A percentile compares a stretch with the other conserved stretches of the same genome.
Evolutionary conservation across 176 grass and related monocot species (phyloP).

Genomic region (Bonia amplexicaulis): DNA sequence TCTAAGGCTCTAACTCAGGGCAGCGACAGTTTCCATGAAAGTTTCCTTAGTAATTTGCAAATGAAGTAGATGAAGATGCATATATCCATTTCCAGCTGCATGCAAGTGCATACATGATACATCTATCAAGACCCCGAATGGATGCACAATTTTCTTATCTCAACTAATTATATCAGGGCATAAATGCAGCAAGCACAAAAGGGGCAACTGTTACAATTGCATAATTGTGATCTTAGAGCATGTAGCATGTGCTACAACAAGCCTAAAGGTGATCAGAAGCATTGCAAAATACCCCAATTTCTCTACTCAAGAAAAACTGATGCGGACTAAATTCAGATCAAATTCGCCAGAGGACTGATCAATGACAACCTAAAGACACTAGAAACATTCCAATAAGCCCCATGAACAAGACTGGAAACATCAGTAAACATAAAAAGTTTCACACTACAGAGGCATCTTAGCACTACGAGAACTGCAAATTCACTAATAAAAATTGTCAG

Average conservation of each 20-base stretch:
- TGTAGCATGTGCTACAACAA: constrained; percentile 8
- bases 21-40: not conserved
- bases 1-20: not conserved
- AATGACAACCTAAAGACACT: not conserved
- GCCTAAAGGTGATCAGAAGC: not conserved
- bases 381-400: not conserved
- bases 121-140: not conserved
- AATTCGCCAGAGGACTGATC: not conserved
- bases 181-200: constrained; percentile 9
- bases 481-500: constrained; percentile 2
- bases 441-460: constrained; percentile 1
- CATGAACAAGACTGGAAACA: not conserved
- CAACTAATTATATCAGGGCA: not conserved
- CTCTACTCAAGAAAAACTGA: not conserved
- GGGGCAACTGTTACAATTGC: not conserved
- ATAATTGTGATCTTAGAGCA: not conserved
- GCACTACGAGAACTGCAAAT: not conserved
- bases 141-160: not conserved
- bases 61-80: not conserved
- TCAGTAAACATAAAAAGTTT: not conserved
- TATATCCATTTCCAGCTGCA: constrained; percentile 16
- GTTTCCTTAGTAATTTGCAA: not conserved
- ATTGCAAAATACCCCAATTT: not conserved
- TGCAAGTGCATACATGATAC: not conserved
- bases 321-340: not conserved